Percentiles rank a stretch among this genome's conserved stretches.
Evolutionary conservation across 176 grass and related monocot species (phyloP).

Genomic region (Rhynchospora breviuscula): DNA sequence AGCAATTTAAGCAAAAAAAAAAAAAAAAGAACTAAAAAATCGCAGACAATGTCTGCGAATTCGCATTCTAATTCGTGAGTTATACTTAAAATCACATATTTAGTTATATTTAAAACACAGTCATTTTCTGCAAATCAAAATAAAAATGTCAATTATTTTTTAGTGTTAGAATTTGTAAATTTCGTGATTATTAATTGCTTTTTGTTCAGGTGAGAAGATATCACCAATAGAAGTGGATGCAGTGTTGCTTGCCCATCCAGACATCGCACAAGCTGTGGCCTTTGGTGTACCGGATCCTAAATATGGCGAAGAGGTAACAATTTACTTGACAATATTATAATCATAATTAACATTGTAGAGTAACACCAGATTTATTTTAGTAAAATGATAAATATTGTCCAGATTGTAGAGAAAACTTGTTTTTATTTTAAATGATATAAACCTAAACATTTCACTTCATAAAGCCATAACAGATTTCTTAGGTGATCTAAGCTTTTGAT

Average conservation of each 20-base stretch:
- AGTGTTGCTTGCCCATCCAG: conserved; percentile 55
- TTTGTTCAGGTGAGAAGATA: conserved; percentile 70
- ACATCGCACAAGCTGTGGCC: conserved; percentile 60
- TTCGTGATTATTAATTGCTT: neutral
- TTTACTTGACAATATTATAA: neutral
- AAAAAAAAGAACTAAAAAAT: neutral
- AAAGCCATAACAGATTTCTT: neutral
- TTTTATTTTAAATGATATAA: neutral
- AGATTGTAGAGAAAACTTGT: too few species aligned
- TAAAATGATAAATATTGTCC: too few species aligned
- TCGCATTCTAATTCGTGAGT: neutral
- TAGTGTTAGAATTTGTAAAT: neutral
- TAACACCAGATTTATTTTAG: neutral
- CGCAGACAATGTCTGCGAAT: neutral
- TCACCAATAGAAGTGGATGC: conserved; percentile 97
- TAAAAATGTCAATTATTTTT: neutral
- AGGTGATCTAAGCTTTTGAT: neutral
- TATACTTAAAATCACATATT: neutral
- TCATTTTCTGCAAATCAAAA: neutral
- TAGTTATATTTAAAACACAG: neutral
- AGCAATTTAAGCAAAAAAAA: neutral
- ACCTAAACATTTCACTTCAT: neutral
- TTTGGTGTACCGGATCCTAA: conserved; percentile 85
- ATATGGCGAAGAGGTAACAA: conserved; percentile 69
- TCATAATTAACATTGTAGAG: neutral